Percentiles rank a stretch among this genome's conserved stretches.
These are phyloP conservation scores for Polygonum maritimum DNA, from an alignment of 148 eudicot genomes.

Conservation along the genomic window DNA sequence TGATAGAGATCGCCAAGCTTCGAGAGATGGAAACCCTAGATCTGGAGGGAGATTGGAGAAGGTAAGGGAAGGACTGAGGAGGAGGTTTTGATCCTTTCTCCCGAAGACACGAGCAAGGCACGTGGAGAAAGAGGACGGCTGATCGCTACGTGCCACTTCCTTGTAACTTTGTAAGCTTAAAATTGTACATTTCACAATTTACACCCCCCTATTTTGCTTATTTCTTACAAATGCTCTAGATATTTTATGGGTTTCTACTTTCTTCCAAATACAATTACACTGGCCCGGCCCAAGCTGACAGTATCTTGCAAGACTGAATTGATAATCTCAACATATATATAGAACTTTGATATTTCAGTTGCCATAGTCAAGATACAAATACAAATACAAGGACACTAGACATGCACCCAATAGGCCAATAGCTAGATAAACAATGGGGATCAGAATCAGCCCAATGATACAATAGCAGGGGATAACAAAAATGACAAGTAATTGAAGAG, in stretches of 20 bases:
- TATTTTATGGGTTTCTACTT: too few relatives aligned
- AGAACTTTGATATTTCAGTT: background rate
- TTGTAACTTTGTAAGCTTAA: background rate
- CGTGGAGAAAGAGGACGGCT: background rate
- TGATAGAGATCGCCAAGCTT: slow-evolving; percentile 4
- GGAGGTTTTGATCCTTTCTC: background rate
- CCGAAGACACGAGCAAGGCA: background rate
- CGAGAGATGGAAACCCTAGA: background rate
- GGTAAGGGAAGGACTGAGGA: background rate
- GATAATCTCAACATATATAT: background rate
- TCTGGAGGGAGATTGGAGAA: background rate
- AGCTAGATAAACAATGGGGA: slow-evolving; percentile 3
- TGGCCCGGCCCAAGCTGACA: too few relatives aligned
- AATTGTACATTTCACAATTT: background rate
- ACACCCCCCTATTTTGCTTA: background rate
- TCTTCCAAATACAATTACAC: too few relatives aligned
- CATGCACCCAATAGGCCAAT: background rate
- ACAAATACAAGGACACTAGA: background rate
- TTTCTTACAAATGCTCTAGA: too few relatives aligned
- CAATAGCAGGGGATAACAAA: background rate
- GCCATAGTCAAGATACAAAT: background rate
- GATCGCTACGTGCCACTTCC: background rate
- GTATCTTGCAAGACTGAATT: background rate
- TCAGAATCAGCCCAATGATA: slow-evolving; percentile 4
- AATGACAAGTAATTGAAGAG: background rate